phyloP scores from a whole-genome alignment of 2,329 filamentous ascomycete genomes.

The Plectosphaerella cucumerina region DNA sequence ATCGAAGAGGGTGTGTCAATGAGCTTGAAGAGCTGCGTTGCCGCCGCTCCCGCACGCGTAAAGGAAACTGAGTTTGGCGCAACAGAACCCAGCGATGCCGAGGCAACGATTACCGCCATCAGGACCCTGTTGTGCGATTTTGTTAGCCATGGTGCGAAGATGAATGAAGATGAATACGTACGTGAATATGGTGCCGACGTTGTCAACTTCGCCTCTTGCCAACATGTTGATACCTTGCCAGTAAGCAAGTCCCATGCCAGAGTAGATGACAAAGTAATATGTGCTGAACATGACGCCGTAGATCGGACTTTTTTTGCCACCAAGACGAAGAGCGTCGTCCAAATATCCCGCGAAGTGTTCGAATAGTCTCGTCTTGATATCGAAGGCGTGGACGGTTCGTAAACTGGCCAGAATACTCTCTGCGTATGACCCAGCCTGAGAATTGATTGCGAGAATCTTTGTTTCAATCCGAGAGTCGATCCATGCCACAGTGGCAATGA shows the following conservation, averaged over 20 bases:
- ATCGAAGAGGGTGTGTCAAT: slow-evolving; percentile 20
- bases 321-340: slow-evolving; percentile 3
- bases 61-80: no score
- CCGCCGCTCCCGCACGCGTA: slow-evolving; percentile 15
- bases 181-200: slow-evolving; percentile 10
- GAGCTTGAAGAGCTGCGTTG: slow-evolving; percentile 16
- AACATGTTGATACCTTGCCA: slow-evolving; percentile 31
- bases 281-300: slow-evolving; percentile 6
- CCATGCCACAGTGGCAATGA: no score
- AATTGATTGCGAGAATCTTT: slow-evolving; percentile 18
- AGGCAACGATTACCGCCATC: slow-evolving; percentile 11
- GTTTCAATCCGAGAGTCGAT: slow-evolving; percentile 18
- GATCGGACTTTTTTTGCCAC: slow-evolving; percentile 7
- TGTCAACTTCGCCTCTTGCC: slow-evolving; percentile 10
- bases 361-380: no score
- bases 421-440: slow-evolving; percentile 18
- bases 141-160: slow-evolving; percentile 17
- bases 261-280: slow-evolving; percentile 8
- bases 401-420: slow-evolving; percentile 17
- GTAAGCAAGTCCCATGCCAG: slow-evolving; percentile 12
- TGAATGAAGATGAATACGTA: slow-evolving; percentile 12
- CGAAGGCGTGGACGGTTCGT: slow-evolving; percentile 11
- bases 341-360: no score
- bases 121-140: slow-evolving; percentile 13
- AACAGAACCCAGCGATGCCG: slow-evolving; percentile 17